Evolutionary conservation across 2,329 filamentous ascomycete genomes (phyloP).

Genomic region (Nemania serpens): DNA sequence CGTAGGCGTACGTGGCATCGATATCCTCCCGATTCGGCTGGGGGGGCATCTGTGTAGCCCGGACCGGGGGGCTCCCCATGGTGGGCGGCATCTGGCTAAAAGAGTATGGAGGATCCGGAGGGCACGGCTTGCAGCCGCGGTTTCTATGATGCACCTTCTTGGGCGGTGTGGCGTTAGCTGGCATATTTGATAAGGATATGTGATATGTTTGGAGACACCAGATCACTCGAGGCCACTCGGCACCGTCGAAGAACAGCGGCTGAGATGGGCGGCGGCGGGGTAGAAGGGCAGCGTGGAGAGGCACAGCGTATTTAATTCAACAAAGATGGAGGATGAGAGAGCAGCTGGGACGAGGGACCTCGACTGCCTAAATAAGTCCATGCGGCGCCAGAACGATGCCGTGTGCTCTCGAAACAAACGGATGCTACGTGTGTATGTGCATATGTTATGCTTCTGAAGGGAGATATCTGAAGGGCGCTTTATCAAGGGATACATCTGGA

Average conservation of each 20-base stretch:
- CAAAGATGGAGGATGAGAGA: neutral
- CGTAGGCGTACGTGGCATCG: conserved; percentile 50
- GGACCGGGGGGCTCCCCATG: conserved; percentile 43
- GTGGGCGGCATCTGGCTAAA: conserved; percentile 23
- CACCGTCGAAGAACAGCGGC: no score
- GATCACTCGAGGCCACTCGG: no score
- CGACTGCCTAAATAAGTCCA: neutral
- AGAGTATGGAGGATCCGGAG: conserved; percentile 22
- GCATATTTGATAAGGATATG: neutral
- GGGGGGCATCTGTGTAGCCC: conserved; percentile 56
- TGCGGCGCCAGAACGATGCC: neutral
- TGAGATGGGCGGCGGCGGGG: neutral
- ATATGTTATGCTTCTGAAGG: neutral
- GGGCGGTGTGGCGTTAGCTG: conserved; percentile 1
- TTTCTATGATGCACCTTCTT: neutral
- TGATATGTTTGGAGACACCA: neutral
- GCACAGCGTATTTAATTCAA: neutral
- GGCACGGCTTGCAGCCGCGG: conserved; percentile 17
- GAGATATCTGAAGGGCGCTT: no score
- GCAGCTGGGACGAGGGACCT: no score
- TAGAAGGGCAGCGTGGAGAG: neutral
- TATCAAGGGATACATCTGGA: neutral
- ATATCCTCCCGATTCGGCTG: conserved; percentile 67
- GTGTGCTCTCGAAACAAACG: neutral
- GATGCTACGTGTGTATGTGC: neutral